phyloP scores from a whole-genome alignment of 2,329 filamentous ascomycete genomes.

The Cercospora beticola region DNA sequence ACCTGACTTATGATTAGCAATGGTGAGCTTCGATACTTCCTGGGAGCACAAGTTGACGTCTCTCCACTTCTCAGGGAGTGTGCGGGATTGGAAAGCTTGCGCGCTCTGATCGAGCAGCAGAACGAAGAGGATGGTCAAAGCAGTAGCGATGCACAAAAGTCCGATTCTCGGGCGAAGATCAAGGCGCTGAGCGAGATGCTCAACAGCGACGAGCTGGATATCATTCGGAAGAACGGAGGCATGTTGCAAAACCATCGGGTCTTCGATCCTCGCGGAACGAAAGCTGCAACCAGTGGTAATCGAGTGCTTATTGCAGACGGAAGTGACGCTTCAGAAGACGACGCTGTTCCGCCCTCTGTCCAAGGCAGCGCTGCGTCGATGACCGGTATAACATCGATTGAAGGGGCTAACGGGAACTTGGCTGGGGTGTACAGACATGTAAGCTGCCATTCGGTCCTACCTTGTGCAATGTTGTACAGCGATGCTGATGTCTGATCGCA shows the following conservation, averaged over 20 bases:
- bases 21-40: constrained; percentile 66
- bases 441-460: neutral
- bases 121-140: neutral
- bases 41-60: constrained; percentile 71
- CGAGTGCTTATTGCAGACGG: constrained; percentile 21
- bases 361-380: neutral
- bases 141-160: constrained; percentile 49
- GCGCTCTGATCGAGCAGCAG: constrained; percentile 12
- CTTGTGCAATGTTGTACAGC: neutral
- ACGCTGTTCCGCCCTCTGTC: neutral
- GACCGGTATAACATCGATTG: neutral
- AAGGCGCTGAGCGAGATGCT: constrained; percentile 22
- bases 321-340: constrained; percentile 10
- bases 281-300: neutral
- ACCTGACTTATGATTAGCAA: constrained; percentile 42
- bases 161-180: neutral
- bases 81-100: constrained; percentile 63
- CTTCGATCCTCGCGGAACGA: neutral
- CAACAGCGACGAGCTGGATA: constrained; percentile 13
- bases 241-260: constrained; percentile 7
- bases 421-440: constrained; percentile 21
- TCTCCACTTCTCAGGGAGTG: constrained; percentile 66
- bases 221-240: constrained; percentile 15
- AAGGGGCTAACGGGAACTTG: constrained; percentile 13
- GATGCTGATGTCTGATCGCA: neutral